These are phyloP conservation scores for Cucurbita ficifolia DNA, from an alignment of 306 rosid genomes.

Conservation along the genomic window DNA sequence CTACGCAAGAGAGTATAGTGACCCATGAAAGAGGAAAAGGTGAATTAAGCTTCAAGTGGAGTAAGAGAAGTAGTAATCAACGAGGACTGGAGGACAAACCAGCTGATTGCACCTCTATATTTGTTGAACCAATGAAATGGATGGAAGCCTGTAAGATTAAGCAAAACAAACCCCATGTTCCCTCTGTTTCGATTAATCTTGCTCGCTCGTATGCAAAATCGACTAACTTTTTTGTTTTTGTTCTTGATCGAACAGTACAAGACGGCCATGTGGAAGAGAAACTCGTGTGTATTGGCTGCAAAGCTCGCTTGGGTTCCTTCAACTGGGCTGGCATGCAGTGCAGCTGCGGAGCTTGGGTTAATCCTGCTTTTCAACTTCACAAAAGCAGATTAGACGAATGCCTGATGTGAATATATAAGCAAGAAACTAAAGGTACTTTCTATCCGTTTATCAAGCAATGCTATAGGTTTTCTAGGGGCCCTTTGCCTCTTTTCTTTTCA, in stretches of 20 bases:
- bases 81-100: constrained; percentile 17
- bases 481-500: not conserved
- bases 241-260: constrained; percentile 35
- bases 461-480: not conserved
- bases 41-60: constrained; percentile 59
- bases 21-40: constrained; percentile 60
- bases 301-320: constrained; percentile 74
- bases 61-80: constrained; percentile 32
- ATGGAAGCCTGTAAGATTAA: constrained; percentile 55
- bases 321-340: constrained; percentile 91
- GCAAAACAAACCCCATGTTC: not conserved
- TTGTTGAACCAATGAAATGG: constrained; percentile 85
- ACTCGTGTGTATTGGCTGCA: constrained; percentile 62
- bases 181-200: not conserved
- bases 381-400: constrained; percentile 73
- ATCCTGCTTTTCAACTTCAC: constrained; percentile 77
- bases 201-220: not conserved
- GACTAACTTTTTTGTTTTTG: not conserved
- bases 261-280: constrained; percentile 67
- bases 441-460: not conserved
- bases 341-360: constrained; percentile 82
- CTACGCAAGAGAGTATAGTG: constrained; percentile 47
- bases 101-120: constrained; percentile 55
- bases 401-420: not conserved
- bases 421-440: not conserved